Evolutionary conservation across 2,329 filamentous ascomycete genomes (phyloP), one percentile per base, ranked within the genome.

Genomic region (Colletotrichum simmondsii): DNA sequence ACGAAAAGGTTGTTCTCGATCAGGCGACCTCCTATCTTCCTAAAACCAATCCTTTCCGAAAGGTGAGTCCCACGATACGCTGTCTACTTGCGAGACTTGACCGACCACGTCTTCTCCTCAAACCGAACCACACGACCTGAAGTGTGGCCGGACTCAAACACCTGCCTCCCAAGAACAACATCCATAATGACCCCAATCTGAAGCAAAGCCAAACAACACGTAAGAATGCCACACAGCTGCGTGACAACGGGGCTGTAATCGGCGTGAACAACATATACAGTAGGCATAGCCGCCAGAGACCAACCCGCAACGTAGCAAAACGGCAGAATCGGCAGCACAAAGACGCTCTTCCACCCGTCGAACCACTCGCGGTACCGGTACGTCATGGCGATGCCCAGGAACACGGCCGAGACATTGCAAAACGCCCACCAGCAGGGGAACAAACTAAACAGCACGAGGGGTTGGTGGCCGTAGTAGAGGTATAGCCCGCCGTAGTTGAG

Each of bases 361-460:
- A 68, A 54, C 58, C 30, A 24, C 12, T 54, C 22, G 22, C 65
- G 65, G 26, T 68, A 68, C 5, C 65, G n/a, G 26, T 69, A 69
- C 8, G 59, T 49, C 11, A 58, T 19, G 49, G 52, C 26, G 7
- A 64, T 58, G 2, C 66, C 66, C 24, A 69, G 8, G 4, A 69
- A 69, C 11, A 69, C 49, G 37, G 32, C 30, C 59, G 59, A 69
- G 49, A 69, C 66, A 35, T 69, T 69, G 60, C 66, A 69, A 26
- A 69, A 69, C 3, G n/a, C 32, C 66, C 66, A 69, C 66, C 66
- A 69, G 3, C 52, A 64, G 4, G 66, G 66, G n/a, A 69, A 69
- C 12, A 24, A 24, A 1, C 11, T 12, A n/a, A 42, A 32, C 24
- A 69, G 30, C 11, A 69, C 66, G 37, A 69, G 52, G 8, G 66